These are phyloP conservation scores for Rubroboletus satanas DNA, from an alignment of 768 basidiomycete genomes.

Conservation along the genomic window DNA sequence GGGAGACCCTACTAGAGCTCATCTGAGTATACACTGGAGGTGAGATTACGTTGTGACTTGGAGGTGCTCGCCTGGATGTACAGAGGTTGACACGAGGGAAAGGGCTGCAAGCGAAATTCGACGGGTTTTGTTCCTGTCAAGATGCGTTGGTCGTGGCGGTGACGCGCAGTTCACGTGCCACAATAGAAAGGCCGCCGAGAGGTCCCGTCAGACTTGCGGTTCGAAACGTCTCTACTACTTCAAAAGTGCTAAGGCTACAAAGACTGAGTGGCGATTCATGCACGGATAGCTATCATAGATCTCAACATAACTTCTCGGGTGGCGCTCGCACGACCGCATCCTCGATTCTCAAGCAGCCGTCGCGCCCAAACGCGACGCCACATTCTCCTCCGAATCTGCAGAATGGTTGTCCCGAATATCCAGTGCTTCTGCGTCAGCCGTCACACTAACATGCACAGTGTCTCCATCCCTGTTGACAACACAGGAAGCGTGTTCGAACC, in stretches of 20 bases:
- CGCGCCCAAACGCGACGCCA: neutral
- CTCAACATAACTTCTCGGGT: neutral
- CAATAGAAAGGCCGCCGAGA: too few species aligned
- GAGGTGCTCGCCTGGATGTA: neutral
- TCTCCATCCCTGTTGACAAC: constrained; percentile 53
- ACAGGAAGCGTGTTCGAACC: neutral
- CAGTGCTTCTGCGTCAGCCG: constrained; percentile 39
- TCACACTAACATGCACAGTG: constrained; percentile 52
- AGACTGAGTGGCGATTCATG: neutral
- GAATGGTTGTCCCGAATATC: constrained; percentile 62
- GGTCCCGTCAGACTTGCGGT: too few species aligned
- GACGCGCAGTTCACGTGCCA: neutral
- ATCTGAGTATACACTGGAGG: neutral
- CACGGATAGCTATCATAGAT: neutral
- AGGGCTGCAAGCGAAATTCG: neutral
- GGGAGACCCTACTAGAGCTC: neutral
- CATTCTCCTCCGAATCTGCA: constrained; percentile 35
- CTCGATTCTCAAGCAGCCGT: neutral
- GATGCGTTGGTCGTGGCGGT: neutral
- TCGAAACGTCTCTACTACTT: neutral
- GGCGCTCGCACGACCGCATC: neutral
- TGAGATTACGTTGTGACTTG: neutral
- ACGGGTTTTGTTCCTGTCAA: neutral
- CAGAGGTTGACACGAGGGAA: neutral
- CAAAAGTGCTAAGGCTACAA: neutral